Percentiles rank a stretch among this genome's conserved stretches.
Evolutionary conservation across 2,329 filamentous ascomycete genomes (phyloP).

Genomic region (Rutstroemia sydowiana): DNA sequence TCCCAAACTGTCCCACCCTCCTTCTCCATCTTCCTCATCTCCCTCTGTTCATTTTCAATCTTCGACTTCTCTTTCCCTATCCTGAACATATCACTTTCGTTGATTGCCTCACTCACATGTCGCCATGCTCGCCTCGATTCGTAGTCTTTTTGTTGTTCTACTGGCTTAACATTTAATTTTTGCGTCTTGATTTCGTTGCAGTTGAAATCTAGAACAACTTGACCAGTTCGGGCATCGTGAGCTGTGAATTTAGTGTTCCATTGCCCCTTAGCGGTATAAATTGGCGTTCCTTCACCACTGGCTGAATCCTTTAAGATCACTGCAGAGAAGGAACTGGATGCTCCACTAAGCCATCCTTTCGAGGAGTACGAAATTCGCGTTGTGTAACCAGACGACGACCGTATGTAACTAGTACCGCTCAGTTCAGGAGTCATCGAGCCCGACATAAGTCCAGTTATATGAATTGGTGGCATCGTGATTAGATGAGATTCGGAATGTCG

Average conservation of each 20-base stretch:
- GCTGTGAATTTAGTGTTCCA: conserved; percentile 81
- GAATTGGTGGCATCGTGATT: conserved; percentile 82
- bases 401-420: conserved; percentile 75
- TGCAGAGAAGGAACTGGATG: conserved; percentile 84
- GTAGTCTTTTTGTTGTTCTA: conserved; percentile 75
- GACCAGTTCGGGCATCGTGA: conserved; percentile 53
- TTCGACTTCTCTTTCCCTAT: conserved; percentile 74
- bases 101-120: conserved; percentile 74
- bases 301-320: conserved; percentile 61
- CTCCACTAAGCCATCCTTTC: conserved; percentile 88
- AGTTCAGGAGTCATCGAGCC: conserved; percentile 84
- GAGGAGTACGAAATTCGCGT: conserved; percentile 86
- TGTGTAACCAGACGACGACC: conserved; percentile 77
- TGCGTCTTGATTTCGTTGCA: conserved; percentile 50
- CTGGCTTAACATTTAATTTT: conserved; percentile 59
- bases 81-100: conserved; percentile 72
- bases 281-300: conserved; percentile 54
- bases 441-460: conserved; percentile 86
- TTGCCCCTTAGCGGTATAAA: conserved; percentile 79
- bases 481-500: conserved; percentile 56
- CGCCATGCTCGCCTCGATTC: conserved; percentile 85
- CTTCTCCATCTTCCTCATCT: conserved; percentile 64
- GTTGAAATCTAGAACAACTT: conserved; percentile 51
- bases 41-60: conserved; percentile 84
- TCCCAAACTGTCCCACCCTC: conserved; percentile 69